Evolutionary conservation across 306 rosid species (phyloP).

Genomic region (Cucumis hystrix): DNA sequence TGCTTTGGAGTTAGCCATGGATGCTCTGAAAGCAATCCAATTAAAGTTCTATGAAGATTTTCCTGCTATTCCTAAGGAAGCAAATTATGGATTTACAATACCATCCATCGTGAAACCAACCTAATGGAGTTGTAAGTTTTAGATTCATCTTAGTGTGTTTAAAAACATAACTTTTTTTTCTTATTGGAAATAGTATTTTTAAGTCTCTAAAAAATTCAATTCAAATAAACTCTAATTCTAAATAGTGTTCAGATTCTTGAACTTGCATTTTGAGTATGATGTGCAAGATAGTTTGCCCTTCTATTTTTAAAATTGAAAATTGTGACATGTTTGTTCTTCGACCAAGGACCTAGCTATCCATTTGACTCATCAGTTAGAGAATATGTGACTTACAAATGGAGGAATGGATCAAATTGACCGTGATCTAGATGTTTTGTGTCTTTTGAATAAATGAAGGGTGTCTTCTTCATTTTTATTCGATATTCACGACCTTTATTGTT

Average conservation of each 20-base stretch:
- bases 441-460: neutral
- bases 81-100: constrained; percentile 65
- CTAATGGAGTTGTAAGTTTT: constrained; percentile 80
- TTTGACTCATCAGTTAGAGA: neutral
- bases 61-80: constrained; percentile 85
- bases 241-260: neutral
- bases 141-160: too few relatives aligned
- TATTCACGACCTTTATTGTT: neutral
- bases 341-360: neutral
- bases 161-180: too few relatives aligned
- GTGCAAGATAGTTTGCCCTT: neutral
- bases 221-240: too few relatives aligned
- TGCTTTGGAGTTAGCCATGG: constrained; percentile 81
- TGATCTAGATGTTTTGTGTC: neutral
- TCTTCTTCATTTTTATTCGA: neutral
- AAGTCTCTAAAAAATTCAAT: too few relatives aligned
- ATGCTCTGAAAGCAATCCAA: constrained; percentile 78
- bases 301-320: neutral
- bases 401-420: neutral
- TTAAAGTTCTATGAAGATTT: constrained; percentile 58
- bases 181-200: too few relatives aligned
- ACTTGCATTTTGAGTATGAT: neutral
- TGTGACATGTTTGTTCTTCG: neutral
- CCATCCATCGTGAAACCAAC: constrained; percentile 99
- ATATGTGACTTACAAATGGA: neutral